phyloP scores from a whole-genome alignment of 768 basidiomycete genomes.

The Mycena pura region DNA sequence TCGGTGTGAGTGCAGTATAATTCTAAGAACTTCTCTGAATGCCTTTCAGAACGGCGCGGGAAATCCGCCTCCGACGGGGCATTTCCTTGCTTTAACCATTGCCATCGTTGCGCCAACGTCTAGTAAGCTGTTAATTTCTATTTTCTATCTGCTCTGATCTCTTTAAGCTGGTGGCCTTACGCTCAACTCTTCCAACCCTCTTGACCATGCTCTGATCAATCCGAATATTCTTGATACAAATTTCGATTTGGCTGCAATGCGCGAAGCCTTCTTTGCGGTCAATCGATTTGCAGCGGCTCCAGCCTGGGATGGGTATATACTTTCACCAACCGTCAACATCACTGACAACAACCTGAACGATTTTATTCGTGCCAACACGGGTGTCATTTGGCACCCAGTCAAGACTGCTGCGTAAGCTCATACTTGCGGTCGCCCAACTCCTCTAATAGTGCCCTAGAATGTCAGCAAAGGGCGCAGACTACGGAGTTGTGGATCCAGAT shows the following conservation, averaged over 20 bases:
- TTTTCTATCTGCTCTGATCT: background rate
- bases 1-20: background rate
- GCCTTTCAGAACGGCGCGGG: background rate
- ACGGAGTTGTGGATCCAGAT: conserved; percentile 46
- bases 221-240: conserved; percentile 48
- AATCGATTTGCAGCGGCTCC: conserved; percentile 33
- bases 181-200: conserved; percentile 51
- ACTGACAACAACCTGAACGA: conserved; percentile 36
- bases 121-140: background rate
- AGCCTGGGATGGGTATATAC: conserved; percentile 36
- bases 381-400: conserved; percentile 39
- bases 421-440: too few species aligned
- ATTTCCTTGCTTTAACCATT: background rate
- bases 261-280: conserved; percentile 31
- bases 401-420: too few species aligned
- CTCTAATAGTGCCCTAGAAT: too few species aligned
- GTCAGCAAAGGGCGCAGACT: conserved; percentile 33
- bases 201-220: conserved; percentile 56
- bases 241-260: conserved; percentile 39
- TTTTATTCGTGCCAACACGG: conserved; percentile 28
- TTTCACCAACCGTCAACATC: conserved; percentile 27
- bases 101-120: background rate
- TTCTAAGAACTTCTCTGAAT: background rate
- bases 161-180: conserved; percentile 43
- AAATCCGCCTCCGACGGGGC: background rate